Conservation (phyloP, 2,329 filamentous ascomycete species). For the Chrysoporthe cubensis region DNA sequence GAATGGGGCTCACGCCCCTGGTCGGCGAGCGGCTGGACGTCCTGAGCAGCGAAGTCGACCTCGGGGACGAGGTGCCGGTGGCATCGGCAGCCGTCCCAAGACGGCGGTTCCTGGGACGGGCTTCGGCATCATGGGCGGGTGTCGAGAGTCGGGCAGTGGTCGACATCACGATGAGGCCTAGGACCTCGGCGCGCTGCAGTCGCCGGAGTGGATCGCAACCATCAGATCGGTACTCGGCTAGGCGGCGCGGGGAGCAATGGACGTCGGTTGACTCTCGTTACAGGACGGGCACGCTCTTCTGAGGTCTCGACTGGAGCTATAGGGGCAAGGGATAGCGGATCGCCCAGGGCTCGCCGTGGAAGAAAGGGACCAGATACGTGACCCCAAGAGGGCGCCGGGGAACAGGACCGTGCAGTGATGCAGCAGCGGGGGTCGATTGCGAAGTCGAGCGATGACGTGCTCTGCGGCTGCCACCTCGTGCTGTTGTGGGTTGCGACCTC, state of each 20-base stretch:
- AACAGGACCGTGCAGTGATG: neutral
- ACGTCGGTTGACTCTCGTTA: neutral
- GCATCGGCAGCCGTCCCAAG: conserved; percentile 40
- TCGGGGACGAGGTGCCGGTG: conserved; percentile 33
- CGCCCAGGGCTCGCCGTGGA: conserved; percentile 6
- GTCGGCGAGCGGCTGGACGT: conserved; percentile 39
- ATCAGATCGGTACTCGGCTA: conserved; percentile 32
- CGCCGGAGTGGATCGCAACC: conserved; percentile 30
- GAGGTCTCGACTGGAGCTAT: neutral
- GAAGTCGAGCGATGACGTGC: neutral
- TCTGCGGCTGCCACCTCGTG: neutral
- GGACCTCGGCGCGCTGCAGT: conserved; percentile 36
- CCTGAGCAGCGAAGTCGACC: conserved; percentile 36
- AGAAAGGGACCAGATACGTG: conserved; percentile 6
- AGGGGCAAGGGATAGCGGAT: neutral
- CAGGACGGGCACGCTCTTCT: neutral
- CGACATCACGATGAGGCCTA: conserved; percentile 40
- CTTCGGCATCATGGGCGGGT: conserved; percentile 46
- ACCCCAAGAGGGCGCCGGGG: neutral
- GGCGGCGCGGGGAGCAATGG: conserved; percentile 7
- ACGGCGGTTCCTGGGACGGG: conserved; percentile 57
- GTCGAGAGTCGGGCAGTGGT: conserved; percentile 50
- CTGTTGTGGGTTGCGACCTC: neutral
- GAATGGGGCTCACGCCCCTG: conserved; percentile 52
- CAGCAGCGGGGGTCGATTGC: neutral